Base-by-base conservation (phyloP, 148 eudicot species). In the Mesembryanthemum crystallinum region DNA sequence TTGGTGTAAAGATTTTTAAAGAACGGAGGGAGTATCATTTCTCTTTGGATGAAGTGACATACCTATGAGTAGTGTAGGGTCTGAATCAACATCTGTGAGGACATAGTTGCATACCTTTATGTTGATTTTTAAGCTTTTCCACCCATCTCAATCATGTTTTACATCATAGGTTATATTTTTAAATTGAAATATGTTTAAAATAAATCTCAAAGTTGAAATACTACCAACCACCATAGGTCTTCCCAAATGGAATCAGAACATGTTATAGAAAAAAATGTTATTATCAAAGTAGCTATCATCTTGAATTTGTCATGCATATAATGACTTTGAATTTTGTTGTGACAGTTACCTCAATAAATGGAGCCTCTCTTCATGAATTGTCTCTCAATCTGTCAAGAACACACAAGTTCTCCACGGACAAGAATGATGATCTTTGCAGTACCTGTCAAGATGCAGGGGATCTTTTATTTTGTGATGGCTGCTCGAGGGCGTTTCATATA, bases 301-400 rank as follows among this genome's bases (percentile, higher is more conserved):
- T 52, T 73, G 29, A 5, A 35, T 55, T 78, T 35, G 45, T 55
- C 21, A 60, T 58, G 14, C 60, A 27, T 62, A 72, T 52, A 4
- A 23, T 80, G 55, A 67, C 7, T 10, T 64, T 71, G 20, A 49
- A 33, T 75, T 59, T 12, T 28, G 8, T 60, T 60, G 11, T 70
- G 62, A 78, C 89, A 95, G 99, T 49, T 95, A 92, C 78, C 85
- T 79, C 58, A 83, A 88, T 69, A 92, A 89, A 89, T 79, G 97
- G 99, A n/a, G 88, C 83, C 7, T 95, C 97, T 43, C 89, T 95
- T 61, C 99, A 95, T 79, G 94, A 95, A 73, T 75, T 92, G 68
- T 84, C 99, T 8, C 64, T 95, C 15, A 73, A 61, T 55, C 57
- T 88, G 45, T 82, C 90, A 30, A 80, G 80, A 80, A 21, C 58